A percentile compares a stretch with the other conserved stretches of the same genome.
Evolutionary conservation across 1,284 basidiomycete genomes (phyloP).

Genomic region (Naganishia sp.): DNA sequence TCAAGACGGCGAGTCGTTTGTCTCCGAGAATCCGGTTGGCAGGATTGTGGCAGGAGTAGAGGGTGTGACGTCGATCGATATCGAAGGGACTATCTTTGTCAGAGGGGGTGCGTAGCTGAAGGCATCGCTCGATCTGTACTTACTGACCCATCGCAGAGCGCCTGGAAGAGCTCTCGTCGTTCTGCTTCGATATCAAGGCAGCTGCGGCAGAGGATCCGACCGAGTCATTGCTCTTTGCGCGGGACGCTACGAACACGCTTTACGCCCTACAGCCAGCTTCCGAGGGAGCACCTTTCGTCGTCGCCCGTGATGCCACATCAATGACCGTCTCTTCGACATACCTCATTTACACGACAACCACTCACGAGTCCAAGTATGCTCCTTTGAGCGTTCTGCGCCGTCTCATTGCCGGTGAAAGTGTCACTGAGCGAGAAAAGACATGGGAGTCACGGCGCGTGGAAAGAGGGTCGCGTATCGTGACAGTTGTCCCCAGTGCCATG

Average conservation of each 20-base stretch:
- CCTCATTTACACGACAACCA: conserved; percentile 80
- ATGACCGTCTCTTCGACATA: conserved; percentile 78
- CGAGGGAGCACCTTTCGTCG: conserved; percentile 47
- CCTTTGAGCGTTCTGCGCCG: conserved; percentile 57
- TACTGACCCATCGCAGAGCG: conserved; percentile 7
- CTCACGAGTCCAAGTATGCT: conserved; percentile 79
- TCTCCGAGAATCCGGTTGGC: conserved; percentile 50
- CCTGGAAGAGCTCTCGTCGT: conserved; percentile 60
- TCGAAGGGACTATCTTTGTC: conserved; percentile 4
- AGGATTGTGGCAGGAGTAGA: conserved; percentile 54
- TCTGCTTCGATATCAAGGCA: conserved; percentile 59
- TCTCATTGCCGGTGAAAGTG: conserved; percentile 41
- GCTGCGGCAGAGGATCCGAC: conserved; percentile 29
- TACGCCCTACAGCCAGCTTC: conserved; percentile 54
- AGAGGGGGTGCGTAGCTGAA: neutral
- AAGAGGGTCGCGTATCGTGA: conserved; percentile 80
- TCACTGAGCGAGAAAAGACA: conserved; percentile 46
- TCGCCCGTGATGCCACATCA: conserved; percentile 71
- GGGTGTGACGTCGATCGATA: conserved; percentile 28
- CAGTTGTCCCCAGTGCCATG: conserved; percentile 82
- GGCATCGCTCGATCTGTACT: neutral
- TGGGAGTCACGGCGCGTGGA: conserved; percentile 80
- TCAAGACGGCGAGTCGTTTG: conserved; percentile 3
- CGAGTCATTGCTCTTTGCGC: conserved; percentile 62
- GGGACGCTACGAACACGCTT: conserved; percentile 67